Conservation (phyloP, 2,329 filamentous ascomycete genomes). For the Shiraia bambusicola region DNA sequence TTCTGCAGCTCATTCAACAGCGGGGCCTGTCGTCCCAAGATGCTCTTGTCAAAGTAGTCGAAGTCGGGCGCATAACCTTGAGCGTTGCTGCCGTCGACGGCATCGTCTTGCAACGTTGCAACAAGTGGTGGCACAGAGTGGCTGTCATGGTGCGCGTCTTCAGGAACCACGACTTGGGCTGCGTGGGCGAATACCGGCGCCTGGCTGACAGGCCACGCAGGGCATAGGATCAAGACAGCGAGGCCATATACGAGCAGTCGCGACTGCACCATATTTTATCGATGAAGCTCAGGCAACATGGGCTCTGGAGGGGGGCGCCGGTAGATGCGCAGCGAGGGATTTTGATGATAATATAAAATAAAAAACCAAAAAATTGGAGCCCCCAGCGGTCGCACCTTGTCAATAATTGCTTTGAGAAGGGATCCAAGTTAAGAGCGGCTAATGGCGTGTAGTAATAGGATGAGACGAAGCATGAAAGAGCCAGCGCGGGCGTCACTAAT, state of each 20-base stretch:
- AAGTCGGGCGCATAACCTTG: conserved; percentile 63
- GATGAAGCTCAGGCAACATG: conserved; percentile 20
- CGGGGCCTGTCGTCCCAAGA: conserved; percentile 61
- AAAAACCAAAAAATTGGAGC: conserved; percentile 4
- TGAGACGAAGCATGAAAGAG: no score
- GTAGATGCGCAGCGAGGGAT: conserved; percentile 15
- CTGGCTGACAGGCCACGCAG: conserved; percentile 63
- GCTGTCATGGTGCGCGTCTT: conserved; percentile 14
- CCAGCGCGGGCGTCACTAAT: no score
- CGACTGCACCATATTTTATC: conserved; percentile 58
- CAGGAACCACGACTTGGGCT: conserved; percentile 49
- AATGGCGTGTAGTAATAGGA: no score
- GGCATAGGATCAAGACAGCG: conserved; percentile 60
- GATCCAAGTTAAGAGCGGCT: no score
- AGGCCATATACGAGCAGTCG: conserved; percentile 68
- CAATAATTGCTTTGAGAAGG: no score
- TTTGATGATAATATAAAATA: no score
- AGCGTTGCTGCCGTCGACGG: conserved; percentile 34
- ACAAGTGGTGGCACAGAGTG: conserved; percentile 28
- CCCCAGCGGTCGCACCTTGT: conserved; percentile 5
- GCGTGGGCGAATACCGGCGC: conserved; percentile 61
- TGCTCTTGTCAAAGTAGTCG: conserved; percentile 59
- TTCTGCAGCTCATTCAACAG: conserved; percentile 59
- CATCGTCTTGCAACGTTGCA: conserved; percentile 30
- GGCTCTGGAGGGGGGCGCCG: conserved; percentile 14